A percentile compares a stretch with the other conserved stretches of the same genome.
These are phyloP conservation scores for Bifiguratus adelaidae DNA, from an alignment of 192 early-diverging fungal species.

Conservation along the genomic window DNA sequence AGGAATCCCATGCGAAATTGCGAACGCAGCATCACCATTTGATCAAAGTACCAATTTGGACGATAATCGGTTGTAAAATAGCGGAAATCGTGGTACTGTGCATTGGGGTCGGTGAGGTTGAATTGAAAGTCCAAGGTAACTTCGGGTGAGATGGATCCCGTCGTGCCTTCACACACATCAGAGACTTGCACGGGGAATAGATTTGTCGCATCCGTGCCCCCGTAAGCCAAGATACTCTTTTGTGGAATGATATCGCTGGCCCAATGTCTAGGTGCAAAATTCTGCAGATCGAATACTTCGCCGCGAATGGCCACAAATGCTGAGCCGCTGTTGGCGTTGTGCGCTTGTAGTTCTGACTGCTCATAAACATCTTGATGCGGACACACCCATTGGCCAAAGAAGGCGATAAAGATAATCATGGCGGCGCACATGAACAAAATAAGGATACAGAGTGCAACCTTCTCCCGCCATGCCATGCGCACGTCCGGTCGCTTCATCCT, in stretches of 20 bases:
- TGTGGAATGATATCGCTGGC: slow-evolving; percentile 41
- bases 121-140: slow-evolving; percentile 34
- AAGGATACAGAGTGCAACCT: slow-evolving; percentile 82
- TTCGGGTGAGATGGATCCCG: slow-evolving; percentile 35
- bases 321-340: slow-evolving; percentile 23
- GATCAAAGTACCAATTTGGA: slow-evolving; percentile 59
- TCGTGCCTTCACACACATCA: slow-evolving; percentile 47
- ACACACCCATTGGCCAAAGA: slow-evolving; percentile 65
- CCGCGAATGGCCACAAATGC: slow-evolving; percentile 66
- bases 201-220: slow-evolving; percentile 49
- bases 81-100: slow-evolving; percentile 63
- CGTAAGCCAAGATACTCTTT: slow-evolving; percentile 45
- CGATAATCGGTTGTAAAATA: slow-evolving; percentile 44
- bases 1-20: slow-evolving; percentile 56
- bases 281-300: slow-evolving; percentile 70
- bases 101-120: slow-evolving; percentile 33
- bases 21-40: slow-evolving; percentile 46
- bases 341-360: slow-evolving; percentile 31
- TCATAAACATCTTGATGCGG: slow-evolving; percentile 66
- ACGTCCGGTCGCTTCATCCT: slow-evolving; percentile 71
- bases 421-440: slow-evolving; percentile 67
- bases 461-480: slow-evolving; percentile 95
- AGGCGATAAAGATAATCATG: slow-evolving; percentile 80
- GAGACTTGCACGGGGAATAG: slow-evolving; percentile 67
- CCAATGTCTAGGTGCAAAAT: slow-evolving; percentile 46